These are phyloP conservation scores for Ophiocytium majus DNA, from an alignment of 352 stramenopile species.

Conservation along the genomic window DNA sequence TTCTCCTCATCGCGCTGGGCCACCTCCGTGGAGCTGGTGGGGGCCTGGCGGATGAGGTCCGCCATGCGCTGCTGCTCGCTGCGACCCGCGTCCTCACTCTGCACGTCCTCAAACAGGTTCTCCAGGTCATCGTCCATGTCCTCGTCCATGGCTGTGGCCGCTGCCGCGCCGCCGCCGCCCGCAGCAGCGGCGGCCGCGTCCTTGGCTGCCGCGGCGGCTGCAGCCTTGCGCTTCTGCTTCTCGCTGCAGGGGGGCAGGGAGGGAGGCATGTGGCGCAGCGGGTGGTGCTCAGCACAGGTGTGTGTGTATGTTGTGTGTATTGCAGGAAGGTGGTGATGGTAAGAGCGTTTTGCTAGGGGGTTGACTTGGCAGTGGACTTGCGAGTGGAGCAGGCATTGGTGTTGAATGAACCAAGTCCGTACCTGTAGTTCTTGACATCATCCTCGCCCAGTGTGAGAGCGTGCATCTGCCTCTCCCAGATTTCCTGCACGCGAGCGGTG, in stretches of 20 bases:
- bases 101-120: neutral
- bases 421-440: slow-evolving; percentile 35
- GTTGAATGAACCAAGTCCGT: too few species aligned
- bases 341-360: too few species aligned
- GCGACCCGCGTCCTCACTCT: neutral
- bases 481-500: slow-evolving; percentile 14
- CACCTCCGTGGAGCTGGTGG: slow-evolving; percentile 6
- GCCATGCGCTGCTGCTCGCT: slow-evolving; percentile 23
- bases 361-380: too few species aligned
- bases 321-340: too few species aligned
- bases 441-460: slow-evolving; percentile 20
- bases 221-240: slow-evolving; percentile 23
- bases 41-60: slow-evolving; percentile 11
- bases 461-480: slow-evolving; percentile 38
- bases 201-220: neutral
- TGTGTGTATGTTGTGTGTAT: too few species aligned
- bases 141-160: neutral
- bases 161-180: neutral
- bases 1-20: slow-evolving; percentile 17
- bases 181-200: neutral
- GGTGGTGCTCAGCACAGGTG: too few species aligned
- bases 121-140: slow-evolving; percentile 20
- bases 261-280: too few species aligned
- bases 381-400: too few species aligned
- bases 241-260: too few species aligned